Evolutionary conservation across 768 basidiomycete species (phyloP).

Genomic region (Dacryopinax spathularia): DNA sequence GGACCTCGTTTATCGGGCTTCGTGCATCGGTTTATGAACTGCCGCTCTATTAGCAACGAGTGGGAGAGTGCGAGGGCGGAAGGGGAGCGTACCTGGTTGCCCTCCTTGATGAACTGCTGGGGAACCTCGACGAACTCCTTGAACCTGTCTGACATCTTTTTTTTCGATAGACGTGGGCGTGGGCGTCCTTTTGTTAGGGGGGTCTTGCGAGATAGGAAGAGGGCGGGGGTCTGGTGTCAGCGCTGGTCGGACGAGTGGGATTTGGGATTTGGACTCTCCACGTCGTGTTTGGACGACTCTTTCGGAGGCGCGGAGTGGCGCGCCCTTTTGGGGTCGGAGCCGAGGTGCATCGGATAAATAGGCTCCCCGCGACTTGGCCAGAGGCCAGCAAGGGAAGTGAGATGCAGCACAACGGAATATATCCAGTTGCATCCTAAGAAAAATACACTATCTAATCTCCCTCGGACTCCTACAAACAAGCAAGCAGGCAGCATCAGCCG

Average conservation of each 20-base stretch:
- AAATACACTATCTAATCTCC: too few relatives aligned
- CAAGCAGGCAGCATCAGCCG: too few relatives aligned
- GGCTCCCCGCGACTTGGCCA: too few relatives aligned
- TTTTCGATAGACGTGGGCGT: neutral
- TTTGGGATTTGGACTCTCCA: neutral
- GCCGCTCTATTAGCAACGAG: slow-evolving; percentile 9
- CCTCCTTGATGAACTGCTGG: slow-evolving; percentile 83
- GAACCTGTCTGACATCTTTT: slow-evolving; percentile 70
- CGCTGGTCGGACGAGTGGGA: neutral
- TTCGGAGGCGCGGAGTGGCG: neutral
- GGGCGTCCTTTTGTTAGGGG: too few relatives aligned
- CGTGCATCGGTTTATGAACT: slow-evolving; percentile 96
- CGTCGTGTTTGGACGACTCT: neutral
- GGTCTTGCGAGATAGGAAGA: neutral
- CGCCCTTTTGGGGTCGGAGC: too few relatives aligned
- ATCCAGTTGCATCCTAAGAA: too few relatives aligned
- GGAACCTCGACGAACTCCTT: slow-evolving; percentile 84
- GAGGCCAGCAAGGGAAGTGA: too few relatives aligned
- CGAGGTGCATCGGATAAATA: too few relatives aligned
- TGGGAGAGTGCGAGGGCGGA: neutral
- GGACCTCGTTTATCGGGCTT: slow-evolving; percentile 92
- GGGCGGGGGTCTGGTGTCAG: neutral
- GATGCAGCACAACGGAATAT: too few relatives aligned
- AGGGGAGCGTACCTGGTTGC: slow-evolving; percentile 59
- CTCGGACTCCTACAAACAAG: too few relatives aligned